Conservation (phyloP, 768 basidiomycete species). For the Lepiota brunneoincarnata region DNA sequence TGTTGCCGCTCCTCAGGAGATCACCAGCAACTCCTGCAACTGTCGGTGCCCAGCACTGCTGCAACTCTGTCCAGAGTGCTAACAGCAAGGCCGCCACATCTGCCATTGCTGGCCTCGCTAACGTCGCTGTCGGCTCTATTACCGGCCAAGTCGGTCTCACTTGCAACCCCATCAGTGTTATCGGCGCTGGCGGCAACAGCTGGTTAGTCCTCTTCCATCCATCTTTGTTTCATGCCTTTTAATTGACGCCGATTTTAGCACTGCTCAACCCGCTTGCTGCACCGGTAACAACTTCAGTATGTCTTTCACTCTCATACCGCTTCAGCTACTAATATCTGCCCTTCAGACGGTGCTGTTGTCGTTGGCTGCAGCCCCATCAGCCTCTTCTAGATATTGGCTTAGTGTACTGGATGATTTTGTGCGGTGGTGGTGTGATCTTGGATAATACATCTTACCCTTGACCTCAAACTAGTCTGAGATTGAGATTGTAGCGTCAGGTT, state of each 20-base stretch:
- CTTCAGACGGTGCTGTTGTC: constrained; percentile 12
- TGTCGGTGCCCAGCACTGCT: constrained; percentile 5
- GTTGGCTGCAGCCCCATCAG: constrained; percentile 17
- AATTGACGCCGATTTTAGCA: constrained; percentile 1
- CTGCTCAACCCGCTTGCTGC: constrained; percentile 27
- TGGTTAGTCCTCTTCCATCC: constrained; percentile 2
- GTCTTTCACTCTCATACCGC: neutral
- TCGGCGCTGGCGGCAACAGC: constrained; percentile 20
- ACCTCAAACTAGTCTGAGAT: no score
- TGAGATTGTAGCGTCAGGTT: no score
- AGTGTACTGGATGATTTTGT: no score
- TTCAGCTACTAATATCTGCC: neutral
- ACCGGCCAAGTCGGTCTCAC: constrained; percentile 22
- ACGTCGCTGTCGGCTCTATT: constrained; percentile 12
- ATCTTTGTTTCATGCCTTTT: neutral
- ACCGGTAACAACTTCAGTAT: constrained; percentile 24
- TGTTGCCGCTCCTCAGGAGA: neutral
- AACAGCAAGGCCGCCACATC: neutral
- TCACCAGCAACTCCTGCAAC: constrained; percentile 1
- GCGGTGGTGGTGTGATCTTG: no score
- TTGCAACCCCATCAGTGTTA: constrained; percentile 24
- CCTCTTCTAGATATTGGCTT: constrained; percentile 5
- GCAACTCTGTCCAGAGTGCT: constrained; percentile 6
- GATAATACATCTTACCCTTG: no score
- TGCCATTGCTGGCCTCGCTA: constrained; percentile 16